Conservation (phyloP, 257 asterid species). For the Leptodermis oblonga region DNA sequence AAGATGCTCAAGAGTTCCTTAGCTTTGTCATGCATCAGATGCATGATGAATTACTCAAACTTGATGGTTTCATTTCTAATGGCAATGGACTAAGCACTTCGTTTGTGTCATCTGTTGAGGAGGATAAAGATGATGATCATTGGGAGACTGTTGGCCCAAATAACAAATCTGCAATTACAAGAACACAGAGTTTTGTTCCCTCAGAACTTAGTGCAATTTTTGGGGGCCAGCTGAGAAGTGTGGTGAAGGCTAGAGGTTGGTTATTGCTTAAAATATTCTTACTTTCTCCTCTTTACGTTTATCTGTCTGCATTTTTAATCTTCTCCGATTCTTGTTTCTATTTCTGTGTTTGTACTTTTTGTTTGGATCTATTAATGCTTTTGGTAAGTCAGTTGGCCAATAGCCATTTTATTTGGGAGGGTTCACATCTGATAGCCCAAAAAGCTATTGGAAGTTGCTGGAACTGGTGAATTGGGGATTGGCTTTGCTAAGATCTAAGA, state of each 20-base stretch:
- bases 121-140: constrained; percentile 46
- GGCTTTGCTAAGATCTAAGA: not conserved
- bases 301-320: not conserved
- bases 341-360: not conserved
- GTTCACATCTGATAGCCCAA: not conserved
- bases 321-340: not conserved
- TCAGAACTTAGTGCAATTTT: constrained; percentile 73
- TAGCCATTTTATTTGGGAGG: not conserved
- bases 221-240: constrained; percentile 78
- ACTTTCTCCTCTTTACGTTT: not conserved
- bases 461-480: not conserved
- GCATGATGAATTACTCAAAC: constrained; percentile 87
- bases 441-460: not conserved
- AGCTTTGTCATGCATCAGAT: constrained; percentile 86
- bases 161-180: constrained; percentile 64
- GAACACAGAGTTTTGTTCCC: constrained; percentile 74
- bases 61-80: constrained; percentile 52
- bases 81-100: constrained; percentile 51
- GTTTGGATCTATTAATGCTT: not conserved
- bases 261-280: not conserved
- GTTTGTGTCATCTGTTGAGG: constrained; percentile 57
- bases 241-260: constrained; percentile 79
- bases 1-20: constrained; percentile 88
- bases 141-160: constrained; percentile 78
- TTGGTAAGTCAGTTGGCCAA: not conserved